Conservation (phyloP, 208 protist species). For the Trypanosoma platydactyli region DNA sequence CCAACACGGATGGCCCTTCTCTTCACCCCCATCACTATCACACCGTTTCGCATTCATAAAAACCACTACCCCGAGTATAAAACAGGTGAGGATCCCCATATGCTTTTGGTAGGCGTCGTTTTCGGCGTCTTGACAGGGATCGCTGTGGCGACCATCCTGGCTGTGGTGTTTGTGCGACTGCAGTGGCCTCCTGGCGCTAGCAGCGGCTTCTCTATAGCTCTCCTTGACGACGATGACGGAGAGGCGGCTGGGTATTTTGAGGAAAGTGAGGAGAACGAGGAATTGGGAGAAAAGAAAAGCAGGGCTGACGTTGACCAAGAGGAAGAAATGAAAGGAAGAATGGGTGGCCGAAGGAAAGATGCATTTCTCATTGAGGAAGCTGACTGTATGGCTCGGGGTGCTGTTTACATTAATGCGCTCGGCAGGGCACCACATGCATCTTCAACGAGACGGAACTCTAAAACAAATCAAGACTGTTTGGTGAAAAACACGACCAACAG, state of each 20-base stretch:
- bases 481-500: conserved; percentile 45
- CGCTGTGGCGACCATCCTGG: background rate
- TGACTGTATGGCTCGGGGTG: no score
- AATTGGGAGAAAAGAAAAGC: background rate
- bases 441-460: conserved; percentile 12
- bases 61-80: background rate
- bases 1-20: conserved; percentile 1
- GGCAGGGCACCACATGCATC: background rate
- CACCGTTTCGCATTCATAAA: conserved; percentile 16
- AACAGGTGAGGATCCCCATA: background rate
- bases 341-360: no score
- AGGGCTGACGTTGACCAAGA: no score
- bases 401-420: no score
- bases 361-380: no score
- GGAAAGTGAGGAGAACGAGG: background rate
- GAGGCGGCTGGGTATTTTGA: background rate
- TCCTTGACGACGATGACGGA: background rate
- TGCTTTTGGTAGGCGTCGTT: background rate
- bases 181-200: background rate
- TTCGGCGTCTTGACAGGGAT: background rate
- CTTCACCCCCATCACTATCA: conserved; percentile 21
- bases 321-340: no score
- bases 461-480: conserved; percentile 38
- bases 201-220: background rate
- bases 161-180: background rate